Evolutionary conservation across 169 alveolate species (phyloP), one percentile per base, ranked within the genome.

Genomic region (Eimeria maxima): DNA sequence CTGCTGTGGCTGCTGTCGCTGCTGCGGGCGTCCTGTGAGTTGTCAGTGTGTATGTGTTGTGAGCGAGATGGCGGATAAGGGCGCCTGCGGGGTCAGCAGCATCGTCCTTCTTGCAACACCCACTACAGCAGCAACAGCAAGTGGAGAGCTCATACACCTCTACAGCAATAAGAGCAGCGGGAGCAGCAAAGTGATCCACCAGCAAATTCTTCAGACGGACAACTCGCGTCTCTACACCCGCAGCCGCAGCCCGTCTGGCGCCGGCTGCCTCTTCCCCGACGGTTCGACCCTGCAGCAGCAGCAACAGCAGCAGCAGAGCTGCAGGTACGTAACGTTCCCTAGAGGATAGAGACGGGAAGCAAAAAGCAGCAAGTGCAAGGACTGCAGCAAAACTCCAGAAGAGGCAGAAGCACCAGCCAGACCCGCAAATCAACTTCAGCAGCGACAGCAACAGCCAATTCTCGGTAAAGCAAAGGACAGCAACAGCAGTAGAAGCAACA

Each of bases 141-240:
- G 71, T 29, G 57, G 86, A 16, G 24, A 47, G 69, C 50, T 90
- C 95, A 20, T 90, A 90, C 88, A 90, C 95, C 60, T 90, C 95
- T 29, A 90, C 88, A 50, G 74, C 63, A 50, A 90, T 33, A 24
- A 90, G 88, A 18, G 81, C 95, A 42, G 95, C 95, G n/a, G 95
- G 95, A 42, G 95, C 88, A 13, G 89, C 83, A 57, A 90, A 90
- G 63, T 90, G 81, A 24, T 90, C 95, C 33, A 90, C 29, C 88
- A 90, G 38, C 63, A 90, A 33, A 76, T 90, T 90, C 42, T 90
- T 90, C 63, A 90, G 78, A 42, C 95, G 95, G 24, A 81, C 90
- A 18, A 14, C 78, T 45, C 93, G 93, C 16, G 74, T 33, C 93
- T 27, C 80, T 60, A 57, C 93, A 6, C 93, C 93, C 20, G 57